phyloP scores from a whole-genome alignment of 345 rosid genomes.

The Salix viminalis region DNA sequence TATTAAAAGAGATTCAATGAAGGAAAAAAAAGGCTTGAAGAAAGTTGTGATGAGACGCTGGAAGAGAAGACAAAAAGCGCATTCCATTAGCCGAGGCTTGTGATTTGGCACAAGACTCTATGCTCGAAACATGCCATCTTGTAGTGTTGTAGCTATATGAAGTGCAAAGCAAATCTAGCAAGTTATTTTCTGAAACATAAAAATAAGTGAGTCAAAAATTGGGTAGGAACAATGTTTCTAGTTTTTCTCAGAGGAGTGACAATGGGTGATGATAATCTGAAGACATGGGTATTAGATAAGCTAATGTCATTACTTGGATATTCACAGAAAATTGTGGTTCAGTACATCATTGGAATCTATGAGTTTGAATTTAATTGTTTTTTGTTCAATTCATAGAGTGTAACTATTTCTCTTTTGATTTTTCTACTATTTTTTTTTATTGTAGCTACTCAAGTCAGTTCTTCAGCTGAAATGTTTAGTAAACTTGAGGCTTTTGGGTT shows the following conservation, averaged over 20 bases:
- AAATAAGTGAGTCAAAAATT: no score
- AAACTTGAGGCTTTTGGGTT: constrained; percentile 52
- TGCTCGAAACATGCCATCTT: constrained; percentile 13
- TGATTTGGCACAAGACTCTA: constrained; percentile 24
- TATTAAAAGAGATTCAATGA: neutral
- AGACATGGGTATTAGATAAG: constrained; percentile 81
- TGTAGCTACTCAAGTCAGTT: constrained; percentile 69
- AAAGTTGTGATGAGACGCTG: neutral
- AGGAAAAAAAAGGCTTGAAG: neutral
- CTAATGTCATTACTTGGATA: constrained; percentile 71
- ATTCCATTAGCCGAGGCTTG: neutral
- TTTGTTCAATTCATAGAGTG: neutral
- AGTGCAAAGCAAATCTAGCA: neutral
- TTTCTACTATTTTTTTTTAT: neutral
- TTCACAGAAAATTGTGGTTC: constrained; percentile 65
- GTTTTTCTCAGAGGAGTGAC: neutral
- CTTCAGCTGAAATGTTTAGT: constrained; percentile 48
- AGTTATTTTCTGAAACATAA: no score
- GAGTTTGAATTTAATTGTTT: neutral
- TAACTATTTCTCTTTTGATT: neutral
- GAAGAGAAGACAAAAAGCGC: neutral
- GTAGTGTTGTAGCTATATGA: neutral
- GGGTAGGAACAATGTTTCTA: no score
- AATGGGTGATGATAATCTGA: constrained; percentile 59
- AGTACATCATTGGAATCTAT: constrained; percentile 69